A percentile compares a stretch with the other conserved stretches of the same genome.
Evolutionary conservation across 331 rosid genomes (phyloP).

Genomic region (Spiraea crenata): DNA sequence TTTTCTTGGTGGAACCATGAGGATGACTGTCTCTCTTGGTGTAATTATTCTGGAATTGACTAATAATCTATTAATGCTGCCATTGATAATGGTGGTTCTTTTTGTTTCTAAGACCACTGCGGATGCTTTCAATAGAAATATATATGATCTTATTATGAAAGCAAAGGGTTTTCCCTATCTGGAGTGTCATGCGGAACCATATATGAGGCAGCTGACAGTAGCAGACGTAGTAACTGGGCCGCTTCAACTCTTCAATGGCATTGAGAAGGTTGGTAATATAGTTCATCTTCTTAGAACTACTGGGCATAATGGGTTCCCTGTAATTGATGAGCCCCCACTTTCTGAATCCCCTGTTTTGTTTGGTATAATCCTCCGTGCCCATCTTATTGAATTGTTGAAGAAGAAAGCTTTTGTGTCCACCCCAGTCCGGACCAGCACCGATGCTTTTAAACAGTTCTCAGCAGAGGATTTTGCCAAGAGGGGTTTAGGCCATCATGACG

Average conservation of each 20-base stretch:
- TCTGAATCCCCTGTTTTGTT: slow-evolving; percentile 58
- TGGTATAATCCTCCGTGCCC: slow-evolving; percentile 79
- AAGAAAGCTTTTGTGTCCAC: slow-evolving; percentile 56
- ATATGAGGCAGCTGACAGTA: slow-evolving; percentile 86
- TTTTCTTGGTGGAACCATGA: slow-evolving; percentile 91
- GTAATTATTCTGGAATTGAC: slow-evolving; percentile 90
- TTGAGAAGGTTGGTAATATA: slow-evolving; percentile 79
- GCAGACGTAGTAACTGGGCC: slow-evolving; percentile 79
- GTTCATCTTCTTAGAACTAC: slow-evolving; percentile 63
- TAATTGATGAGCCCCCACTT: slow-evolving; percentile 72
- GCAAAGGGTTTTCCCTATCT: slow-evolving; percentile 94
- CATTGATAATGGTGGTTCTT: slow-evolving; percentile 86
- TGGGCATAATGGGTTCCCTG: slow-evolving; percentile 87
- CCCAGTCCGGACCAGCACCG: slow-evolving; percentile 33
- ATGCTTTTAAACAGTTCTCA: slow-evolving; percentile 45
- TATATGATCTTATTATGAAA: slow-evolving; percentile 89
- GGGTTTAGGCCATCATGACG: slow-evolving; percentile 48
- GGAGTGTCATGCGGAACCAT: slow-evolving; percentile 79
- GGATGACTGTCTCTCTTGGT: slow-evolving; percentile 88
- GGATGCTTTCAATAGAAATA: slow-evolving; percentile 75
- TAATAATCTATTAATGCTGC: slow-evolving; percentile 75
- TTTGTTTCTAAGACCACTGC: slow-evolving; percentile 85
- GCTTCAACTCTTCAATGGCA: slow-evolving; percentile 69
- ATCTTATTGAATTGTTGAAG: slow-evolving; percentile 71
- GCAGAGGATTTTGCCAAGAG: slow-evolving; percentile 70